A percentile compares a stretch with the other conserved stretches of the same genome.
These are phyloP conservation scores for Aspergillus japonicus DNA, from an alignment of 2,329 filamentous ascomycete species.

Conservation along the genomic window DNA sequence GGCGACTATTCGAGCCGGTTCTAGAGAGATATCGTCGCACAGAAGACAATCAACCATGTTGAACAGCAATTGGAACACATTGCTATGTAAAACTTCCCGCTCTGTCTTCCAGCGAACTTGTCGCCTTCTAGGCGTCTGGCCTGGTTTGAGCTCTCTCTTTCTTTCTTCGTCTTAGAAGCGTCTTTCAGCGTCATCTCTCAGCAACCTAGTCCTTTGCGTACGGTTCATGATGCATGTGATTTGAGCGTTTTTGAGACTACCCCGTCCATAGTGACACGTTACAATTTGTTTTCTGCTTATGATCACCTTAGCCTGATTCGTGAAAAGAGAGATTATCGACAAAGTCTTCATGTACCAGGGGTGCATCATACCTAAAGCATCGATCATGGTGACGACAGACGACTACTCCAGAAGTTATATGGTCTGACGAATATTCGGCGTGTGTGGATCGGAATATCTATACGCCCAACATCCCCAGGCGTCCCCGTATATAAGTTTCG, in stretches of 20 bases:
- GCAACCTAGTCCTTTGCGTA: background rate
- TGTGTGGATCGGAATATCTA: background rate
- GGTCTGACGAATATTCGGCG: too few species aligned
- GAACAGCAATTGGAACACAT: too few species aligned
- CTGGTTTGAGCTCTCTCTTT: background rate
- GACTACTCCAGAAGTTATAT: too few species aligned
- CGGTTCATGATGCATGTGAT: background rate
- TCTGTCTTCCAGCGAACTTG: too few species aligned
- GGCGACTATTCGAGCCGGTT: slow-evolving; percentile 18
- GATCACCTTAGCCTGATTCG: background rate
- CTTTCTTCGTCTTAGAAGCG: background rate
- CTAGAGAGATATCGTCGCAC: background rate
- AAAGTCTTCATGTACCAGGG: background rate
- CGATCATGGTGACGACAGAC: background rate
- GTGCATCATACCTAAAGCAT: background rate
- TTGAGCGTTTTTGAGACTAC: background rate
- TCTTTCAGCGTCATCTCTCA: background rate
- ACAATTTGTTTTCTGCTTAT: background rate
- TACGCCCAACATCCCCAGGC: background rate
- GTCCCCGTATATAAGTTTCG: background rate
- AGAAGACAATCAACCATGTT: background rate
- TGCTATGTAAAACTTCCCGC: too few species aligned
- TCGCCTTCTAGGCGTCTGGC: too few species aligned
- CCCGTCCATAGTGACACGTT: slow-evolving; percentile 6
- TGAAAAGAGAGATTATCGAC: background rate